Conservation (phyloP, 2,329 filamentous ascomycete genomes). For the Cryphonectria japonica region DNA sequence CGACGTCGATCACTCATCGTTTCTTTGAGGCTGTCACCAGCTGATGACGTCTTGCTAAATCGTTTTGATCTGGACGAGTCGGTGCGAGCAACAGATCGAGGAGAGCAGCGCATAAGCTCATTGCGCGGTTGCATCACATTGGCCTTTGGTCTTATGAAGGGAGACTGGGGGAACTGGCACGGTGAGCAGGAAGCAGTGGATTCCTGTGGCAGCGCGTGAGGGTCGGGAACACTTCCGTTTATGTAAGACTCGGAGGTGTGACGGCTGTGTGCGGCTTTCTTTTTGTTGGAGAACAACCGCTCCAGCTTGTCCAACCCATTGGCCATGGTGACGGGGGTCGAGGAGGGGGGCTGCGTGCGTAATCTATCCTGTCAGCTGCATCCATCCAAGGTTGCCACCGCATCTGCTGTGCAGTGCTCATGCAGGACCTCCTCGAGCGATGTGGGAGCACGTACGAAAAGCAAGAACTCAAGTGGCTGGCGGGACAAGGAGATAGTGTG, state of each 20-base stretch:
- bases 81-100: conserved; percentile 16
- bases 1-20: conserved; percentile 23
- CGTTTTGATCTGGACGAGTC: conserved; percentile 23
- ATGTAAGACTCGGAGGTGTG: conserved; percentile 31
- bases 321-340: conserved; percentile 45
- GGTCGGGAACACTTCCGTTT: conserved; percentile 25
- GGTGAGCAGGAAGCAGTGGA: conserved; percentile 21
- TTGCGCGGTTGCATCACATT: conserved; percentile 62
- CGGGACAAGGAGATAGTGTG: conserved; percentile 16
- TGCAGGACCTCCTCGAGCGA: background rate
- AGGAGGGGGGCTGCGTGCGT: conserved; percentile 26
- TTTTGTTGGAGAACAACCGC: conserved; percentile 53
- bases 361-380: conserved; percentile 32
- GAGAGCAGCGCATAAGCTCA: conserved; percentile 37
- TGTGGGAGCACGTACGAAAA: conserved; percentile 21
- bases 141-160: conserved; percentile 60
- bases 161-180: conserved; percentile 50
- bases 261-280: conserved; percentile 37
- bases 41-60: conserved; percentile 17
- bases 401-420: conserved; percentile 17
- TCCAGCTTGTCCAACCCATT: conserved; percentile 55
- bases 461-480: conserved; percentile 24
- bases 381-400: conserved; percentile 13
- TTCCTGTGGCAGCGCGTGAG: conserved; percentile 24
- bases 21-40: conserved; percentile 15